Evolutionary conservation across 345 rosid genomes (phyloP).

Genomic region (Eucalyptus polyanthemos): DNA sequence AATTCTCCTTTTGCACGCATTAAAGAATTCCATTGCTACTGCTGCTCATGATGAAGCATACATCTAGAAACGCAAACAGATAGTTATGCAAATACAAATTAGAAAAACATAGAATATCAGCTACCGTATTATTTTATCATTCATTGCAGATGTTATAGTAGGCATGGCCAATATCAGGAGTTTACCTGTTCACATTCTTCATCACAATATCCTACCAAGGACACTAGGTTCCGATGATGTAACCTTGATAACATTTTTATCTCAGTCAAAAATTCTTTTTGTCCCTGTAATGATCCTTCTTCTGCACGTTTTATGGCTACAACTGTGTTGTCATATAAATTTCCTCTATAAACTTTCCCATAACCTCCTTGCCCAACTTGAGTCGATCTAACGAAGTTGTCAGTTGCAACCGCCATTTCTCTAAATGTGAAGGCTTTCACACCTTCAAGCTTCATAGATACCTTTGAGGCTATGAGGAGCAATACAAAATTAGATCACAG

Average conservation of each 20-base stretch:
- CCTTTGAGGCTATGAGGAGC: slow-evolving; percentile 42
- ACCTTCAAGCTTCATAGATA: slow-evolving; percentile 61
- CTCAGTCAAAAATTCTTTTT: slow-evolving; percentile 82
- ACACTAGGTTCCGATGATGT: slow-evolving; percentile 84
- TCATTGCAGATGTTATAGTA: background rate
- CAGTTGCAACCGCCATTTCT: slow-evolving; percentile 69
- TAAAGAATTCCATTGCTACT: background rate
- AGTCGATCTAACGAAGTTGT: slow-evolving; percentile 47
- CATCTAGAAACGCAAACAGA: background rate
- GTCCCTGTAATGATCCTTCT: slow-evolving; percentile 86
- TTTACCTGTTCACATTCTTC: slow-evolving; percentile 87
- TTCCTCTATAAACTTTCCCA: slow-evolving; percentile 83
- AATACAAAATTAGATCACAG: background rate
- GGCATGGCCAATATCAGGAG: background rate
- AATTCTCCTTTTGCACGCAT: background rate
- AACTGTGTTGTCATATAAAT: slow-evolving; percentile 35
- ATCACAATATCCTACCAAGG: slow-evolving; percentile 78
- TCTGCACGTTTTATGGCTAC: slow-evolving; percentile 89
- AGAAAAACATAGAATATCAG: background rate
- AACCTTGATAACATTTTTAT: slow-evolving; percentile 73
- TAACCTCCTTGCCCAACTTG: slow-evolving; percentile 90
- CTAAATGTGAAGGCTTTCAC: slow-evolving; percentile 58
- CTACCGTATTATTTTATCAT: background rate
- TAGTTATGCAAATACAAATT: background rate
- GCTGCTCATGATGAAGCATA: background rate